phyloP scores from a whole-genome alignment of 202 grass and related monocot genomes.

The Panicum hallii region DNA sequence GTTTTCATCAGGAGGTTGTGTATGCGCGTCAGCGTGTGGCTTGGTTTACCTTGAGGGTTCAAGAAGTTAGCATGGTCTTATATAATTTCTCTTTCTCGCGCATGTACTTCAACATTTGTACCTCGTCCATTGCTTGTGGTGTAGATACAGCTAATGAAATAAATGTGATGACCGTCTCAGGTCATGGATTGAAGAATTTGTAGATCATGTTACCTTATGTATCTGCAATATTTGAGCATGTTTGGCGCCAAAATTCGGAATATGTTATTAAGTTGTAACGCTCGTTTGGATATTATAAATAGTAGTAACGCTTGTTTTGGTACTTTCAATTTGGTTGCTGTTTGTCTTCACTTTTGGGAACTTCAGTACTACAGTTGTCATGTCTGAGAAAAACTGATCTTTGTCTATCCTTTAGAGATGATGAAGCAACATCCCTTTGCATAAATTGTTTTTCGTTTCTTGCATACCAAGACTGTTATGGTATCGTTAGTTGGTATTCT shows the following conservation, averaged over 20 bases:
- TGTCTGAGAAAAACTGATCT: background rate
- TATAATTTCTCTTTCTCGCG: background rate
- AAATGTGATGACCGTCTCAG: background rate
- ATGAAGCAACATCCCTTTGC: background rate
- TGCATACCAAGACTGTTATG: constrained; percentile 25
- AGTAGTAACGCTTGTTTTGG: background rate
- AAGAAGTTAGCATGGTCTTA: background rate
- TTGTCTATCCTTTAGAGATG: background rate
- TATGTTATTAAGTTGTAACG: background rate
- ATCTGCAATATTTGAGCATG: background rate
- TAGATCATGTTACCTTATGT: background rate
- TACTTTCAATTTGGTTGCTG: background rate
- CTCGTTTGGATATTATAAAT: background rate
- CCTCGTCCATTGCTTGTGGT: background rate
- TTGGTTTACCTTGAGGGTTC: background rate
- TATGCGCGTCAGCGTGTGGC: background rate
- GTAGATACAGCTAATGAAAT: background rate
- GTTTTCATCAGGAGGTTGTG: background rate
- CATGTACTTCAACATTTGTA: background rate
- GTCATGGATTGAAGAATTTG: background rate
- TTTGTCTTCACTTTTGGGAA: constrained; percentile 9
- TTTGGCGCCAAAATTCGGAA: background rate
- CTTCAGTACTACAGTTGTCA: background rate
- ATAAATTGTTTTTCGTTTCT: background rate
- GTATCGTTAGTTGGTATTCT: constrained; percentile 5